Evolutionary conservation across 306 rosid genomes (phyloP).

Genomic region (Inga leiocalycina): DNA sequence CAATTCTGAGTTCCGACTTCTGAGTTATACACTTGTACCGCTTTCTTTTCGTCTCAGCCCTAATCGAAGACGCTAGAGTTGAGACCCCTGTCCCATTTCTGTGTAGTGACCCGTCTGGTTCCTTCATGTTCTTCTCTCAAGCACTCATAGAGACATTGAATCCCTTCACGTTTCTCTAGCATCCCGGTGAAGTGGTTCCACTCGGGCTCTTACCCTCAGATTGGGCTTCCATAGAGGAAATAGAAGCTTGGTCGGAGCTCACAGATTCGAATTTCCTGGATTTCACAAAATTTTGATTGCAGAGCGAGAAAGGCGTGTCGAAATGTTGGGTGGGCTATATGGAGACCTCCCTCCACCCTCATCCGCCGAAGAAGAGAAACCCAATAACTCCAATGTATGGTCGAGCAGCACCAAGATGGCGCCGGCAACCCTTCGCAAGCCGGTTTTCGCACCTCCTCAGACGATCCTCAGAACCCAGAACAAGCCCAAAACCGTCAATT

Average conservation of each 20-base stretch:
- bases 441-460: constrained; percentile 75
- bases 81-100: background rate
- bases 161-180: background rate
- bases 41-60: background rate
- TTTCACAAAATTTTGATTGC: background rate
- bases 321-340: constrained; percentile 91
- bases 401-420: constrained; percentile 95
- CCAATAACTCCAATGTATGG: constrained; percentile 83
- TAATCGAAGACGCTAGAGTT: constrained; percentile 9
- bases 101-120: background rate
- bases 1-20: background rate
- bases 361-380: constrained; percentile 87
- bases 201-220: background rate
- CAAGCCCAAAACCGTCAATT: constrained; percentile 53
- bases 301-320: background rate
- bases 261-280: background rate
- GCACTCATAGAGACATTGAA: background rate
- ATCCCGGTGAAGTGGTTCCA: background rate
- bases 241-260: background rate
- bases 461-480: constrained; percentile 60
- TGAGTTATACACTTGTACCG: no score
- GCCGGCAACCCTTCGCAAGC: constrained; percentile 88
- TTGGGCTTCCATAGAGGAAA: background rate
- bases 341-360: constrained; percentile 99
- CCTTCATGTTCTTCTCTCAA: background rate